Conservation (phyloP, 169 alveolate genomes). For the Plasmodium cynomolgi region DNA sequence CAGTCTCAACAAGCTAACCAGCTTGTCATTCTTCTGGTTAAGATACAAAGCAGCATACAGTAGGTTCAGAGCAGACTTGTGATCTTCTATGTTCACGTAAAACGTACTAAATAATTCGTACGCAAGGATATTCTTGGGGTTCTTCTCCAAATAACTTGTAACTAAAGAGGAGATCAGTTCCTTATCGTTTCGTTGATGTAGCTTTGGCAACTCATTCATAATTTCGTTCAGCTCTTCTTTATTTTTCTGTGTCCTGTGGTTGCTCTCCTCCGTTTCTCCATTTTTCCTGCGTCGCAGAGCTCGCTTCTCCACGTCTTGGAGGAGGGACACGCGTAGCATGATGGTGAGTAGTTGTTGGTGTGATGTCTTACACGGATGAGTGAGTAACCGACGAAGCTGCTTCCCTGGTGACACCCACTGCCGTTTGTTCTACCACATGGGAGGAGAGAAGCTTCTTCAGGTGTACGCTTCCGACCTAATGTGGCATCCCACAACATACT, state of each 20-base stretch:
- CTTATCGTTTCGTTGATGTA: constrained; percentile 8
- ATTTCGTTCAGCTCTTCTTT: constrained; percentile 30
- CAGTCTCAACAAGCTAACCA: not conserved
- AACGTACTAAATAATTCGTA: constrained; percentile 24
- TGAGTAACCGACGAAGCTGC: not conserved
- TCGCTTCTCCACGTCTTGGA: constrained; percentile 10
- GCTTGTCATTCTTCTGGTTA: constrained; percentile 8
- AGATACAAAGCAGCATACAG: constrained; percentile 52
- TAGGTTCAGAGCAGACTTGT: constrained; percentile 12
- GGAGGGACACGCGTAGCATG: constrained; percentile 17
- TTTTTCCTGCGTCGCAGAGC: not conserved
- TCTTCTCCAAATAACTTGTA: not conserved
- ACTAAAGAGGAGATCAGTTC: constrained; percentile 29
- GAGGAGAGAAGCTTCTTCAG: not conserved
- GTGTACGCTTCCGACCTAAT: not conserved
- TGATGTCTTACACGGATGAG: not conserved
- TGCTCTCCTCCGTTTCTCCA: not conserved
- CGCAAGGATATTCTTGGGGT: constrained; percentile 30
- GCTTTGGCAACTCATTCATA: constrained; percentile 36
- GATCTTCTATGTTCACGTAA: constrained; percentile 10
- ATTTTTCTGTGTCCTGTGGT: not conserved
- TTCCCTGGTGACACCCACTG: not conserved
- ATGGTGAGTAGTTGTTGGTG: not conserved
- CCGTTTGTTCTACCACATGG: too few relatives aligned
- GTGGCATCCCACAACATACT: not conserved